Evolutionary conservation across 441 rosid genomes (phyloP).

Genomic region (Metrosideros polymorpha): DNA sequence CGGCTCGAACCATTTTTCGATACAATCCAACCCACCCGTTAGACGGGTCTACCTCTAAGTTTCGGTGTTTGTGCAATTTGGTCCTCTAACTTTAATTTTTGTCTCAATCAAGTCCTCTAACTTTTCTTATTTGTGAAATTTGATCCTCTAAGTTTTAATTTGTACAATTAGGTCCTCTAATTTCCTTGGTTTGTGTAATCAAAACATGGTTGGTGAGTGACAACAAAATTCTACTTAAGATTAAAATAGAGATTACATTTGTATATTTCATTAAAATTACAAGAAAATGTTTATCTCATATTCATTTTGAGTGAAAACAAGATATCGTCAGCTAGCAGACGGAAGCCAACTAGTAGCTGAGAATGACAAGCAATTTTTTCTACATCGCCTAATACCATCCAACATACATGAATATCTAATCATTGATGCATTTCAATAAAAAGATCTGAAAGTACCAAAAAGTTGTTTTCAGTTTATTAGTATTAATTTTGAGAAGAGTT

Average conservation of each 20-base stretch:
- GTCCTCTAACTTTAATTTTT: background rate
- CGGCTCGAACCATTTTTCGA: background rate
- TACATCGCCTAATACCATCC: background rate
- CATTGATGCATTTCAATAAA: background rate
- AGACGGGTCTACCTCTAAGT: fast-evolving
- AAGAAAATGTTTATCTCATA: background rate
- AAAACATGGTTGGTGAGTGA: background rate
- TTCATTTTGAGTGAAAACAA: background rate
- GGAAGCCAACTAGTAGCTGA: background rate
- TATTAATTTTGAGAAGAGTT: background rate
- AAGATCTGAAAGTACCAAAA: background rate
- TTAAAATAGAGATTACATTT: background rate
- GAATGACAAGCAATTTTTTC: background rate
- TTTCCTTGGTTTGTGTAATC: background rate
- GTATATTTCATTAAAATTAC: background rate
- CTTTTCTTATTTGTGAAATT: no score
- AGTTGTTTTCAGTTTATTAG: background rate
- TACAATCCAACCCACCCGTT: background rate
- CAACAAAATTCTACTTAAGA: background rate
- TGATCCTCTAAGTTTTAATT: no score
- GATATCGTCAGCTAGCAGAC: background rate
- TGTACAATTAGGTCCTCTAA: background rate
- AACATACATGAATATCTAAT: background rate
- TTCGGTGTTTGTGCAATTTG: background rate
- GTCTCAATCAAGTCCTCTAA: background rate